Evolutionary conservation across 352 stramenopile species (phyloP).

Genomic region (Pythium periplocum): DNA sequence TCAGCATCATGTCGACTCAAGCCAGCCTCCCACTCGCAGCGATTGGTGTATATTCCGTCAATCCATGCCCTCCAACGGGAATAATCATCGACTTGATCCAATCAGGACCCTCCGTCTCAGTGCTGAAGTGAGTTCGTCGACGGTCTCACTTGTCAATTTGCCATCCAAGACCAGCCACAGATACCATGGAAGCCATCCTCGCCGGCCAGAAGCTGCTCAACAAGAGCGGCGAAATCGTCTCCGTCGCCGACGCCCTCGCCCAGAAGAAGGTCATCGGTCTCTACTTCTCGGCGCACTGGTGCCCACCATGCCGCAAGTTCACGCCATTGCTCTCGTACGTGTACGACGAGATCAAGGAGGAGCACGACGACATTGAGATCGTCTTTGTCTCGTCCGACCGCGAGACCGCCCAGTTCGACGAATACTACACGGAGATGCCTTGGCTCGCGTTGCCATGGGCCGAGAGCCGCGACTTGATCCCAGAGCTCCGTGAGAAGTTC

Average conservation of each 20-base stretch:
- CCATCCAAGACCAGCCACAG: too few species aligned
- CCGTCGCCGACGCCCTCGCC: slow-evolving; percentile 48
- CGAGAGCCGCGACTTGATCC: slow-evolving; percentile 61
- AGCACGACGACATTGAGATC: slow-evolving; percentile 86
- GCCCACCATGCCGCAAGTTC: slow-evolving; percentile 91
- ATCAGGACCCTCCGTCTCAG: too few species aligned
- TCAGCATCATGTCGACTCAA: too few species aligned
- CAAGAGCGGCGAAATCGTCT: slow-evolving; percentile 50
- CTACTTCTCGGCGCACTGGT: slow-evolving; percentile 85
- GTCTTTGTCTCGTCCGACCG: slow-evolving; percentile 94
- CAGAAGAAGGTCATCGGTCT: slow-evolving; percentile 81
- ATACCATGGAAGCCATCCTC: slow-evolving; percentile 61
- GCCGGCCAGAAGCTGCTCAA: slow-evolving; percentile 55
- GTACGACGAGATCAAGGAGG: slow-evolving; percentile 72
- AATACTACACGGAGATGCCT: slow-evolving; percentile 93
- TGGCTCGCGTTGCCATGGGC: slow-evolving; percentile 91
- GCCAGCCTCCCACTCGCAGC: too few species aligned
- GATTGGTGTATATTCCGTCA: too few species aligned
- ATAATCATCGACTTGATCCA: too few species aligned
- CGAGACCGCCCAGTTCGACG: slow-evolving; percentile 82
- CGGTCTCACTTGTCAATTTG: too few species aligned
- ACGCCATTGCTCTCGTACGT: slow-evolving; percentile 88
- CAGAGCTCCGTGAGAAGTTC: slow-evolving; percentile 79
- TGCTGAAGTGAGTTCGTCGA: too few species aligned
- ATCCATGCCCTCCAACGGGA: too few species aligned